Conservation (phyloP, 768 basidiomycete species). For the Clitopilus passeckerianus region DNA sequence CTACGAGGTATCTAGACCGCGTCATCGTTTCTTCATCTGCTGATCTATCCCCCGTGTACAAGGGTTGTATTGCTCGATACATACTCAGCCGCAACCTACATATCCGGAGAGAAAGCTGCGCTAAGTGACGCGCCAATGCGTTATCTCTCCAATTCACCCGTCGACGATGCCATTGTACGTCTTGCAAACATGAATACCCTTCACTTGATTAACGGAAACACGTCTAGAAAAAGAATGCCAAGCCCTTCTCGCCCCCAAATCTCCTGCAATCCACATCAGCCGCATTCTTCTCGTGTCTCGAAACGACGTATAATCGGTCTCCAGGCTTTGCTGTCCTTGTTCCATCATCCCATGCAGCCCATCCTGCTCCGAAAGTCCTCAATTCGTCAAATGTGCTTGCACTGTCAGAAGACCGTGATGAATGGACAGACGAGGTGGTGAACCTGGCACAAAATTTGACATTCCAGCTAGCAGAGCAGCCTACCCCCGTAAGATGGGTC, state of each 20-base stretch:
- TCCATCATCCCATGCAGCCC: slow-evolving; percentile 39
- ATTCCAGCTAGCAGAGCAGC: slow-evolving; percentile 24
- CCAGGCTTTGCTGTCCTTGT: slow-evolving; percentile 37
- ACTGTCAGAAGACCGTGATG: slow-evolving; percentile 24
- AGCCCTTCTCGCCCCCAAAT: slow-evolving; percentile 50
- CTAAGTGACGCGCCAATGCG: slow-evolving; percentile 45
- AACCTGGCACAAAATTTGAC: slow-evolving; percentile 29
- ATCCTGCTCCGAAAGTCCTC: slow-evolving; percentile 35
- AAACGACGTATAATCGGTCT: slow-evolving; percentile 7
- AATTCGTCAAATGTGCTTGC: slow-evolving; percentile 24
- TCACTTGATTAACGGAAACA: neutral
- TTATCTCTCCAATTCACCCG: slow-evolving; percentile 34
- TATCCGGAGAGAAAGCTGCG: slow-evolving; percentile 26
- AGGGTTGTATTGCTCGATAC: slow-evolving; percentile 50
- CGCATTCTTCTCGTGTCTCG: slow-evolving; percentile 40
- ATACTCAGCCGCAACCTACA: slow-evolving; percentile 47
- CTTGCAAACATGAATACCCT: neutral
- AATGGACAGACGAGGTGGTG: slow-evolving; percentile 31
- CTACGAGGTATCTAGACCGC: slow-evolving; percentile 33
- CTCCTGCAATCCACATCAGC: slow-evolving; percentile 51
- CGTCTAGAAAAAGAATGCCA: slow-evolving; percentile 25
- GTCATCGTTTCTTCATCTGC: neutral
- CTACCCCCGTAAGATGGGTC: slow-evolving; percentile 13
- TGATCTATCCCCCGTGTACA: slow-evolving; percentile 1
- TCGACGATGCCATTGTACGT: slow-evolving; percentile 4